Conservation (phyloP, 768 basidiomycete genomes). For the Boletellus sp. region DNA sequence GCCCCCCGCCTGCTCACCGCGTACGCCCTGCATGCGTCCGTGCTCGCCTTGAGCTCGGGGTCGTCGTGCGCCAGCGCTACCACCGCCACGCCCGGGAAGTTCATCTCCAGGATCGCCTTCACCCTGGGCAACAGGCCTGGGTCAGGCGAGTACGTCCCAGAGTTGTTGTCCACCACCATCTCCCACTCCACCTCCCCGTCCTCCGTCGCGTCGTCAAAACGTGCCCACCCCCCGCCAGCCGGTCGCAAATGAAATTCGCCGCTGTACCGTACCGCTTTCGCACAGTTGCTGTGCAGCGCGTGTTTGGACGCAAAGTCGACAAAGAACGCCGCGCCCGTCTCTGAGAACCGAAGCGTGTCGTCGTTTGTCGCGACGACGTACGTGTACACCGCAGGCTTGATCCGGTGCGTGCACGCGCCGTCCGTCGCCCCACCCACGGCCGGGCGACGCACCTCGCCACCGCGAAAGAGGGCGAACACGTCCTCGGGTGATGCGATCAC, state of each 20-base stretch:
- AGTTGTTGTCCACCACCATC: constrained; percentile 81
- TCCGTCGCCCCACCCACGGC: constrained; percentile 7
- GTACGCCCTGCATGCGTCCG: constrained; percentile 65
- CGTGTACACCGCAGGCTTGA: constrained; percentile 83
- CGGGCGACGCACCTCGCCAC: constrained; percentile 33
- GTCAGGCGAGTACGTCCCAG: constrained; percentile 81
- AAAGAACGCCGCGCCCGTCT: constrained; percentile 84
- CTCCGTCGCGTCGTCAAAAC: constrained; percentile 49
- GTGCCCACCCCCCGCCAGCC: constrained; percentile 63
- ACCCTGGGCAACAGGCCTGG: constrained; percentile 55
- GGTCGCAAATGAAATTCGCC: constrained; percentile 81
- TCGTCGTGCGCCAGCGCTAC: constrained; percentile 55
- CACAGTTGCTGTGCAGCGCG: constrained; percentile 76
- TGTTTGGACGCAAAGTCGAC: constrained; percentile 87
- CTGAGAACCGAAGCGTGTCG: constrained; percentile 77
- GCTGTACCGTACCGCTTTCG: constrained; percentile 60
- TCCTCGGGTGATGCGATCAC: constrained; percentile 48
- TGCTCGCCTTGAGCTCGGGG: constrained; percentile 51
- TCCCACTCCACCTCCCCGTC: constrained; percentile 71
- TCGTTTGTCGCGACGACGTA: constrained; percentile 78
- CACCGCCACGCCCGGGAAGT: constrained; percentile 65
- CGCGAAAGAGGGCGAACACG: constrained; percentile 50
- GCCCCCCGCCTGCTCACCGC: constrained; percentile 60
- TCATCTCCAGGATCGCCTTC: constrained; percentile 62
- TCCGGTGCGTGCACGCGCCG: constrained; percentile 37